Percentiles rank a stretch among this genome's conserved stretches.
Conservation (phyloP, 139 green algal species). For the Closterium sp. region DNA sequence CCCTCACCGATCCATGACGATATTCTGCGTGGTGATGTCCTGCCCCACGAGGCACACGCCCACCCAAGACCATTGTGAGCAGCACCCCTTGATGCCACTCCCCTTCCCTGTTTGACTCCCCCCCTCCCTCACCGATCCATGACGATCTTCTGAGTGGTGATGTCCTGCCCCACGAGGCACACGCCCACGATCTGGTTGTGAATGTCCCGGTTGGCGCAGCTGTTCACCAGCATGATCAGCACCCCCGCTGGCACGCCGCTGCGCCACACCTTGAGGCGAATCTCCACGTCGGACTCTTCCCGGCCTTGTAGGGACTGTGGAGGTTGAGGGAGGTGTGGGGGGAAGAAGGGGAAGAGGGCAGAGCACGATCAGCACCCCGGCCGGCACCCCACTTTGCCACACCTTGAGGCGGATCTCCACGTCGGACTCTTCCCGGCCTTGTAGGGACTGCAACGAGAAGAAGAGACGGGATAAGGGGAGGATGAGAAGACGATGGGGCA, state of each 20-base stretch:
- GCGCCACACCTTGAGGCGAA: neutral
- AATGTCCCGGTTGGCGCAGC: slow-evolving; percentile 17
- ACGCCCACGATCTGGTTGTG: slow-evolving; percentile 24
- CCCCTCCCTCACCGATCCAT: neutral
- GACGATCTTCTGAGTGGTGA: slow-evolving; percentile 1
- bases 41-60: slow-evolving; percentile 28
- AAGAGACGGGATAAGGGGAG: no score
- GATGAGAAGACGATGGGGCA: no score
- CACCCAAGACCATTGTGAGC: no score
- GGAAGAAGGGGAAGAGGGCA: no score
- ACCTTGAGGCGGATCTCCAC: neutral
- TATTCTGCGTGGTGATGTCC: slow-evolving; percentile 19
- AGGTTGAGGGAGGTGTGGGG: no score
- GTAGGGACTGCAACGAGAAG: neutral
- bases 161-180: slow-evolving; percentile 26
- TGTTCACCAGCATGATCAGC: slow-evolving; percentile 24
- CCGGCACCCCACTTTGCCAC: neutral
- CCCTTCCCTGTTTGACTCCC: no score
- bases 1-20: slow-evolving; percentile 29
- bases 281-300: slow-evolving; percentile 1
- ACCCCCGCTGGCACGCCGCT: neutral
- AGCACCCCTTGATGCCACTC: no score
- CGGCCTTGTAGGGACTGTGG: neutral
- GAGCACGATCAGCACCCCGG: neutral
- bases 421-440: neutral